phyloP scores from a whole-genome alignment of 129 eudicot species.

The Artemisia tridentata region DNA sequence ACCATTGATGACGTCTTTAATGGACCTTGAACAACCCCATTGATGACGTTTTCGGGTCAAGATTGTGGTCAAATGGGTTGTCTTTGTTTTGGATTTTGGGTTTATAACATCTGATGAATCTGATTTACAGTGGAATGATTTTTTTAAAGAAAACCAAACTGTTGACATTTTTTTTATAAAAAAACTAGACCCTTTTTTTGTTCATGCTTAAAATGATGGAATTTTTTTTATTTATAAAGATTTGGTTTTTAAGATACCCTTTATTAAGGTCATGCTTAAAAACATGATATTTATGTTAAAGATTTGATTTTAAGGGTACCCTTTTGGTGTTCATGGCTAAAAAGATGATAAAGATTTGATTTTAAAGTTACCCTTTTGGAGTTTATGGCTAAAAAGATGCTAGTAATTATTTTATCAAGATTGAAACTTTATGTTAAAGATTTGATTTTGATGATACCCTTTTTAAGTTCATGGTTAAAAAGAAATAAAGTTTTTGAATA shows the following conservation, averaged over 20 bases:
- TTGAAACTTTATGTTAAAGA: too few relatives aligned
- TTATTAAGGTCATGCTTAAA: too few relatives aligned
- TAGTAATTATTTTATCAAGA: too few relatives aligned
- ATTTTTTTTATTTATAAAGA: conserved; percentile 10
- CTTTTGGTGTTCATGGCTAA: too few relatives aligned
- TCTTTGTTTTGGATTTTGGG: conserved; percentile 52
- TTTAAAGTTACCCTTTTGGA: too few relatives aligned
- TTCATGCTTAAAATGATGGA: conserved; percentile 10
- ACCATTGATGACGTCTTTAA: conserved; percentile 84
- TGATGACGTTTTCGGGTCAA: conserved; percentile 58
- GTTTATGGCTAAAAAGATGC: too few relatives aligned
- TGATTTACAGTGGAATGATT: conserved; percentile 78
- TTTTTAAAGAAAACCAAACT: conserved; percentile 86
- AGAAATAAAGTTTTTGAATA: too few relatives aligned
- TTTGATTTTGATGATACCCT: too few relatives aligned
- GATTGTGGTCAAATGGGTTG: conserved; percentile 47
- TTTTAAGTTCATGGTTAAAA: too few relatives aligned
- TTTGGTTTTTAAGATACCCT: not conserved
- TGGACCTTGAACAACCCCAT: conserved; percentile 93
- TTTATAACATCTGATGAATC: conserved; percentile 78
- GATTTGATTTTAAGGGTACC: too few relatives aligned
- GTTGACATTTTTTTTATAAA: conserved; percentile 43
- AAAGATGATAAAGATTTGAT: too few relatives aligned
- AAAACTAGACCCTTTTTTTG: not conserved
- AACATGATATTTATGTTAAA: too few relatives aligned